phyloP scores from a whole-genome alignment of 164 flowering plant genomes.

The Sedum album region DNA sequence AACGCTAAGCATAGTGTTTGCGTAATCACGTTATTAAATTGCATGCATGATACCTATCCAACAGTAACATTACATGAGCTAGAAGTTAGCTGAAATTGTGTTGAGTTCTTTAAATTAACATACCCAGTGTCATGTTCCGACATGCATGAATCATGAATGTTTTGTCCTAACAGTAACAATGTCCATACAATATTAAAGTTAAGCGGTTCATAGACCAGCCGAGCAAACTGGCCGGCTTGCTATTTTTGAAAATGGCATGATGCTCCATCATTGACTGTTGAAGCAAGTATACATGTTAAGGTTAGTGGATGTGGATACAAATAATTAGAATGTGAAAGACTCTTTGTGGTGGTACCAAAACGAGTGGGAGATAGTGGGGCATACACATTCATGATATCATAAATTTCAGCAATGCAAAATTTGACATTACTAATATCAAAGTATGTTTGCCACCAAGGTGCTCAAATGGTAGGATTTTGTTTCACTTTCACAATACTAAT shows the following conservation, averaged over 20 bases:
- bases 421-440: not conserved
- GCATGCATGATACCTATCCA: not conserved
- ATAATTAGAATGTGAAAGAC: not conserved
- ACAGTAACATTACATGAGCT: constrained; percentile 1
- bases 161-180: too few relatives aligned
- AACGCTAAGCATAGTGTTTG: not conserved
- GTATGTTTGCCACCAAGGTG: too few relatives aligned
- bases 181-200: too few relatives aligned
- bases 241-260: not conserved
- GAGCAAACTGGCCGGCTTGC: too few relatives aligned
- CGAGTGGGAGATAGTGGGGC: not conserved
- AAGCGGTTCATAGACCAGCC: too few relatives aligned
- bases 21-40: not conserved
- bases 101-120: not conserved
- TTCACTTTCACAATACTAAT: too few relatives aligned
- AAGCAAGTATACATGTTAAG: not conserved
- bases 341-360: constrained; percentile 1
- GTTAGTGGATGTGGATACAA: constrained; percentile 5
- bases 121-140: too few relatives aligned
- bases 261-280: not conserved
- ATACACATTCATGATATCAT: constrained; percentile 4
- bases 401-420: not conserved
- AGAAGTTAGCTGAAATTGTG: not conserved
- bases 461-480: too few relatives aligned
- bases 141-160: too few relatives aligned